These are phyloP conservation scores for Kwoniella botswanensis DNA, from an alignment of 768 basidiomycete genomes.

Conservation along the genomic window DNA sequence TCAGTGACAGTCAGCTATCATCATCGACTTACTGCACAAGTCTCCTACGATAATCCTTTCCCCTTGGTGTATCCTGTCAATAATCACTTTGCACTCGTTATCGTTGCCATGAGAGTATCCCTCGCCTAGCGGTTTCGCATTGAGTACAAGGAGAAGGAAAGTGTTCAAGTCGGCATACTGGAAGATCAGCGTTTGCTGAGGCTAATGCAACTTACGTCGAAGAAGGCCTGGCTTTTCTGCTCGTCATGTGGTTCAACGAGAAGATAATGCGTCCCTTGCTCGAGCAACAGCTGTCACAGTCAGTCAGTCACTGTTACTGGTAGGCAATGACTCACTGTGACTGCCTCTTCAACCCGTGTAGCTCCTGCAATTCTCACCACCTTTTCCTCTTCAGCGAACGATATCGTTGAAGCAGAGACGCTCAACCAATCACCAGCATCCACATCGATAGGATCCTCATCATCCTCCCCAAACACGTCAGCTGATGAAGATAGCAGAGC, in stretches of 20 bases:
- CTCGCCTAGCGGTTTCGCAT: conserved; percentile 24
- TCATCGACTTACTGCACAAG: conserved; percentile 36
- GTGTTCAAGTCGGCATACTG: conserved; percentile 49
- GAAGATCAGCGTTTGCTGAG: not conserved
- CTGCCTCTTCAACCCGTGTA: conserved; percentile 40
- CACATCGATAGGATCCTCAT: conserved; percentile 4
- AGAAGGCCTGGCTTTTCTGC: conserved; percentile 29
- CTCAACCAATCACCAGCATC: conserved; percentile 34
- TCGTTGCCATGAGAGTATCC: not conserved
- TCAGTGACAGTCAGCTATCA: not conserved
- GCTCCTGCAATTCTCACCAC: conserved; percentile 24
- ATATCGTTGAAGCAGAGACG: conserved; percentile 18
- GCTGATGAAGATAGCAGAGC: conserved; percentile 4
- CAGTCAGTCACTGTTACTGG: no score
- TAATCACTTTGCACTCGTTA: not conserved
- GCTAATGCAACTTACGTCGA: conserved; percentile 35
- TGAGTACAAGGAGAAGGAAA: conserved; percentile 43
- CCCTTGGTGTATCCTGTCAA: conserved; percentile 19
- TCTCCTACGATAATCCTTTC: conserved; percentile 29
- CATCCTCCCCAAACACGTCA: not conserved
- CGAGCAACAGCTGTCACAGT: conserved; percentile 31
- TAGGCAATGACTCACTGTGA: conserved; percentile 33
- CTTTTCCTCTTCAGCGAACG: conserved; percentile 2
- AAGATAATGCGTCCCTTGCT: conserved; percentile 27
- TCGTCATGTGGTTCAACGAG: conserved; percentile 15